Evolutionary conservation across 345 rosid species (phyloP).

Genomic region (Aquilaria sinensis): DNA sequence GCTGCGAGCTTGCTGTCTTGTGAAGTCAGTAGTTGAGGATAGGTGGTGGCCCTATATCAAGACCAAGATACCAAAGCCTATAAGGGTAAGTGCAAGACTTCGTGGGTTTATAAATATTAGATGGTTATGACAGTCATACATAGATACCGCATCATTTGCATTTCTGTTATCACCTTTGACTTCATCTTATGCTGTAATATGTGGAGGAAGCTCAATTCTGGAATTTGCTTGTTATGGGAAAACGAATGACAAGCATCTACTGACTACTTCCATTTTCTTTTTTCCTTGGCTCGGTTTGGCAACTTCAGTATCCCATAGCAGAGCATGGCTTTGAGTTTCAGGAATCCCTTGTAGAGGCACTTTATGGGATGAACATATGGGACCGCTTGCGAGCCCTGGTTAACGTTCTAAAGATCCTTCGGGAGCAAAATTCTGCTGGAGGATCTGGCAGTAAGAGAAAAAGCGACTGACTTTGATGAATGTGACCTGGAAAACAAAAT

Average conservation of each 20-base stretch:
- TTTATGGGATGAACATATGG: conserved; percentile 87
- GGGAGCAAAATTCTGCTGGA: conserved; percentile 47
- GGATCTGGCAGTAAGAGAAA: conserved; percentile 25
- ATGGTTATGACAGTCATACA: neutral
- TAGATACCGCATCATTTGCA: neutral
- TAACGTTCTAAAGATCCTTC: conserved; percentile 59
- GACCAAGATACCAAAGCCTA: conserved; percentile 88
- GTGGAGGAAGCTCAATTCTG: no score
- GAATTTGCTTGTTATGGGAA: no score
- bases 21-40: conserved; percentile 92
- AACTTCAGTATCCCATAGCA: conserved; percentile 69
- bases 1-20: conserved; percentile 89
- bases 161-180: neutral
- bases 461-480: conserved; percentile 32
- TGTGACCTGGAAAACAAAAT: no score
- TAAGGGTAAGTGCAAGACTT: conserved; percentile 49
- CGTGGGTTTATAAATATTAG: no score
- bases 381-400: conserved; percentile 73
- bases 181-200: neutral
- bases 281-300: conserved; percentile 1
- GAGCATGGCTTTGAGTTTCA: conserved; percentile 89
- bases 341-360: conserved; percentile 73
- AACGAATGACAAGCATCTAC: neutral
- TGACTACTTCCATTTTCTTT: neutral
- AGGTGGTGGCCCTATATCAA: conserved; percentile 93